A percentile compares a stretch with the other conserved stretches of the same genome.
Evolutionary conservation across 768 basidiomycete species (phyloP).

Genomic region (Tulasnella sp.): DNA sequence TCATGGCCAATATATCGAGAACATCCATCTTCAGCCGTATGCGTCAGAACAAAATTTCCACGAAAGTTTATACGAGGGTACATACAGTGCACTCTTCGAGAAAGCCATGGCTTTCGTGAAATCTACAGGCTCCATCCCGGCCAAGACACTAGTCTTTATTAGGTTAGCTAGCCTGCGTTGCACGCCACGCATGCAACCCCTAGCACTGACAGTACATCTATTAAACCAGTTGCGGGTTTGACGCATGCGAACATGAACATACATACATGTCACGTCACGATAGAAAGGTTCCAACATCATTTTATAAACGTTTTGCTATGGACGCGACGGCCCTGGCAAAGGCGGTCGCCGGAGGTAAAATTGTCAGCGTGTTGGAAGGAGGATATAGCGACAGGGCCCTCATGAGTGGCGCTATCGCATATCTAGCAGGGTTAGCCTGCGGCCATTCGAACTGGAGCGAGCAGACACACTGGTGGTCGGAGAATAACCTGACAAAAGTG

Average conservation of each 20-base stretch:
- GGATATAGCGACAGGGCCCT: slow-evolving; percentile 90
- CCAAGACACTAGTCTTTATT: slow-evolving; percentile 74
- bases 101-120: slow-evolving; percentile 63
- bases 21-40: slow-evolving; percentile 72
- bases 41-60: slow-evolving; percentile 64
- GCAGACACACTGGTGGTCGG: slow-evolving; percentile 47
- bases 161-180: slow-evolving; percentile 41
- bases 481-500: slow-evolving; percentile 50
- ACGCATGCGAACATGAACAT: slow-evolving; percentile 88
- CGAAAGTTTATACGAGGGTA: slow-evolving; percentile 54
- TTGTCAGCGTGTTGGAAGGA: slow-evolving; percentile 88
- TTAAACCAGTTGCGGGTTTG: slow-evolving; percentile 70
- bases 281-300: slow-evolving; percentile 77
- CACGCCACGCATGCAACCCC: not conserved
- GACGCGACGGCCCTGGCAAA: slow-evolving; percentile 60
- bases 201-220: not conserved
- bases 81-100: slow-evolving; percentile 48
- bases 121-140: slow-evolving; percentile 42
- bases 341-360: slow-evolving; percentile 48
- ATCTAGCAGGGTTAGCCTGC: slow-evolving; percentile 50
- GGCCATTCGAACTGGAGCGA: slow-evolving; percentile 18
- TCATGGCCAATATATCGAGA: slow-evolving; percentile 82
- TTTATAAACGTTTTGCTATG: slow-evolving; percentile 71
- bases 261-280: slow-evolving; percentile 84
- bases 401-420: slow-evolving; percentile 71